A percentile compares a stretch with the other conserved stretches of the same genome.
phyloP scores from a whole-genome alignment of 192 early-diverging fungal species.

The Coemansia sp. region DNA sequence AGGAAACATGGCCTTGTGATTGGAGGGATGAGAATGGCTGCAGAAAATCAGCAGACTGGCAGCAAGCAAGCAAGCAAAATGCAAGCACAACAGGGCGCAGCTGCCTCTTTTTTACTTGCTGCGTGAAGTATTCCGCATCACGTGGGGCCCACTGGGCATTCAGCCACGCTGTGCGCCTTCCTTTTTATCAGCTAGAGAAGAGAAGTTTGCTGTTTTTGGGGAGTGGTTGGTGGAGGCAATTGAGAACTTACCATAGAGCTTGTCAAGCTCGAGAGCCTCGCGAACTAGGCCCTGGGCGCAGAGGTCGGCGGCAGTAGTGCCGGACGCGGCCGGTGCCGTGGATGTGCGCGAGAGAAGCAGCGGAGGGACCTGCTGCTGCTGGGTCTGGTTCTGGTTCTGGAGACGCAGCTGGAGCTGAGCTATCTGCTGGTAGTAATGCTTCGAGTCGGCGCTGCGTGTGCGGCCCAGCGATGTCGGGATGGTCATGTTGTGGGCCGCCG shows the following conservation, averaged over 20 bases:
- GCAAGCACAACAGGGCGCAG: conserved; percentile 19
- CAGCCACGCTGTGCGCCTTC: conserved; percentile 20
- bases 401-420: conserved; percentile 32
- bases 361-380: conserved; percentile 7
- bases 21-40: background rate
- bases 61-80: conserved; percentile 1
- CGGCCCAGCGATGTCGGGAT: conserved; percentile 38
- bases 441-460: conserved; percentile 43
- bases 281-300: conserved; percentile 43
- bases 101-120: background rate
- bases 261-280: conserved; percentile 52
- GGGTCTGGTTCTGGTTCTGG: conserved; percentile 28
- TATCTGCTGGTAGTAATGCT: conserved; percentile 41
- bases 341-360: conserved; percentile 33
- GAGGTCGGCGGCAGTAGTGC: conserved; percentile 13
- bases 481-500: conserved; percentile 40
- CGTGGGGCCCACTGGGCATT: conserved; percentile 30
- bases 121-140: conserved; percentile 20
- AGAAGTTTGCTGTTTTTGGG: too few relatives aligned
- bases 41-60: conserved; percentile 5
- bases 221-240: background rate
- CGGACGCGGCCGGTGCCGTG: conserved; percentile 36
- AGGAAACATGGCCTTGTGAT: background rate
- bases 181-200: too few relatives aligned
- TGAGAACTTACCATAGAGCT: conserved; percentile 52